Conservation (phyloP, 768 basidiomycete species). For the Serendipita sp. region DNA sequence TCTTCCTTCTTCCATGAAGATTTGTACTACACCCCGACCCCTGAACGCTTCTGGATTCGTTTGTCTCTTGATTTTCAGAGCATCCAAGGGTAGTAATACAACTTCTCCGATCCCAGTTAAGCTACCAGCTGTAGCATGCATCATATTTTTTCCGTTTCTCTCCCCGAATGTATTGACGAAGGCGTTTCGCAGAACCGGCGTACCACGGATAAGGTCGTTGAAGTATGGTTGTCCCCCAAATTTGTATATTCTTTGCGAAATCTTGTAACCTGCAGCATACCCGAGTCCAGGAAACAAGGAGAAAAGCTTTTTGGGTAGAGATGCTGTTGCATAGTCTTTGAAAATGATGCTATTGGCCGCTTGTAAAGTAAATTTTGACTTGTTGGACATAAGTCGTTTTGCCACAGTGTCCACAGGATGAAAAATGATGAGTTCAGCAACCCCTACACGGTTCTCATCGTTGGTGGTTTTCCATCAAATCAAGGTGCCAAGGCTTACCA, state of each 20-base stretch:
- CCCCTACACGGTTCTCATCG: slow-evolving; percentile 30
- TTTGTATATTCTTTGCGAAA: slow-evolving; percentile 88
- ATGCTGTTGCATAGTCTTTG: slow-evolving; percentile 58
- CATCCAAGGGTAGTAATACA: slow-evolving; percentile 91
- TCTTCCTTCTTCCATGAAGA: slow-evolving; percentile 82
- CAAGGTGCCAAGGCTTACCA: slow-evolving; percentile 32
- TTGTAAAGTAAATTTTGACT: slow-evolving; percentile 53
- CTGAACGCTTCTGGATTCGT: slow-evolving; percentile 97
- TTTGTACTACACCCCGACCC: slow-evolving; percentile 75
- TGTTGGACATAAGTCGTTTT: slow-evolving; percentile 98
- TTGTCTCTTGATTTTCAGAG: slow-evolving; percentile 96
- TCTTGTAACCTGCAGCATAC: slow-evolving; percentile 96
- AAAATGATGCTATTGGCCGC: slow-evolving; percentile 70
- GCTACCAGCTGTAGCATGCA: slow-evolving; percentile 83
- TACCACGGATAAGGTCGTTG: slow-evolving; percentile 62
- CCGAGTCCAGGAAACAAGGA: slow-evolving; percentile 97
- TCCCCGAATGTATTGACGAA: slow-evolving; percentile 83
- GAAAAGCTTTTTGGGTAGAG: slow-evolving; percentile 50
- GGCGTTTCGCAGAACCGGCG: slow-evolving; percentile 57
- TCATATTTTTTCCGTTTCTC: slow-evolving; percentile 88
- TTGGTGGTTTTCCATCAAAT: not conserved
- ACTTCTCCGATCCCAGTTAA: slow-evolving; percentile 86
- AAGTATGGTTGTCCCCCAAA: slow-evolving; percentile 98
- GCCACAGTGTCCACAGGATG: slow-evolving; percentile 95
- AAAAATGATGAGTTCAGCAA: slow-evolving; percentile 89